Percentiles rank a stretch among this genome's conserved stretches.
These are phyloP conservation scores for Escovopsis sp. DNA, from an alignment of 2,329 filamentous ascomycete genomes.

Conservation along the genomic window DNA sequence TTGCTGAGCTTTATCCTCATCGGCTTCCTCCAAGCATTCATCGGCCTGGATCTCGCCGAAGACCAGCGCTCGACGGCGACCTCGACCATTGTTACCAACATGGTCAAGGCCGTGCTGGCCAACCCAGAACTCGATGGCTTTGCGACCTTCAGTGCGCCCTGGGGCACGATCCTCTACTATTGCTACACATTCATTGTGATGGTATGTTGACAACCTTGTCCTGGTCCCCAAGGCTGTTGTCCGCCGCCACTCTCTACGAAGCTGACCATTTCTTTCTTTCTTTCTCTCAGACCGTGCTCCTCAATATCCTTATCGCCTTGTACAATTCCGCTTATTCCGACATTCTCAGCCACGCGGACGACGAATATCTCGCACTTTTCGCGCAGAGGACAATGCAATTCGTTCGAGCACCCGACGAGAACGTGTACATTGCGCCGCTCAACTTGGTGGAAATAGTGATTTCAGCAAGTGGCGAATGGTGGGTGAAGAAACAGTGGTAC, in stretches of 20 bases:
- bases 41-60: constrained; percentile 77
- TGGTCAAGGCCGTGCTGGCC: constrained; percentile 85
- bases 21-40: constrained; percentile 85
- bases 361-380: constrained; percentile 91
- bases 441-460: constrained; percentile 82
- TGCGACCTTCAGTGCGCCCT: constrained; percentile 80
- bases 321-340: constrained; percentile 96
- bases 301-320: constrained; percentile 93
- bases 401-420: constrained; percentile 90
- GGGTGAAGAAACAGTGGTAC: constrained; percentile 63
- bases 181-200: constrained; percentile 96
- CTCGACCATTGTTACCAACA: constrained; percentile 60
- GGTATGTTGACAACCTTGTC: constrained; percentile 46
- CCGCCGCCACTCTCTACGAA: not conserved
- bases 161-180: constrained; percentile 92
- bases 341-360: constrained; percentile 82
- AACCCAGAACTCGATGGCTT: constrained; percentile 82
- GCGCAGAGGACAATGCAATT: constrained; percentile 93
- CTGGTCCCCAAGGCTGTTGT: no score
- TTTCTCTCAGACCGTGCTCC: constrained; percentile 48
- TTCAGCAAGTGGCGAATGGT: constrained; percentile 83
- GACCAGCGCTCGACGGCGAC: constrained; percentile 54
- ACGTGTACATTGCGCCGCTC: constrained; percentile 92
- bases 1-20: constrained; percentile 71
- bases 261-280: not conserved